Percentiles rank a stretch among this genome's conserved stretches.
These are phyloP conservation scores for Tetrastigma voinierianum DNA, from an alignment of 164 flowering plant genomes.

Conservation along the genomic window DNA sequence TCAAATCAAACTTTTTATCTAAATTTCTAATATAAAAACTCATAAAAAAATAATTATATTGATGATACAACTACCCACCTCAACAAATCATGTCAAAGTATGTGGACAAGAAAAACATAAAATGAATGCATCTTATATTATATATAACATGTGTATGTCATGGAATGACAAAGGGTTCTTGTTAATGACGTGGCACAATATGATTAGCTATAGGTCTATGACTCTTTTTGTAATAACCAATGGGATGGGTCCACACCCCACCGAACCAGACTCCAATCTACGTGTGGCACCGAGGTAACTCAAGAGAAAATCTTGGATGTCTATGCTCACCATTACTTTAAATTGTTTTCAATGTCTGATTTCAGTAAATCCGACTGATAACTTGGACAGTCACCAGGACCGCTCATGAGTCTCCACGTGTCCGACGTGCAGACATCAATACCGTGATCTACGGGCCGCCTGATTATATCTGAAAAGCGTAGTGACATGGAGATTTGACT, in stretches of 20 bases:
- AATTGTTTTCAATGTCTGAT: background rate
- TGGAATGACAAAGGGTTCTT: too few species aligned
- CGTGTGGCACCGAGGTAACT: constrained; percentile 6
- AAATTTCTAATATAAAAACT: too few species aligned
- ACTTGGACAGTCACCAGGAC: background rate
- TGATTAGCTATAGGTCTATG: too few species aligned
- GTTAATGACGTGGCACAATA: too few species aligned
- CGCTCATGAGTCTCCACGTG: background rate
- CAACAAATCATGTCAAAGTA: too few species aligned
- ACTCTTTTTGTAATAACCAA: background rate
- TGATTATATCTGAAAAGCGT: background rate
- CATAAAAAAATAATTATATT: too few species aligned
- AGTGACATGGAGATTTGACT: too few species aligned
- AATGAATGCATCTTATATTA: too few species aligned
- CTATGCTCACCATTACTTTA: background rate
- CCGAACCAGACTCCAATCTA: constrained; percentile 11
- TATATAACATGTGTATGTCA: too few species aligned
- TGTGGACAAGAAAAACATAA: too few species aligned
- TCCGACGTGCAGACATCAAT: background rate
- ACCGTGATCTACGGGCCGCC: background rate
- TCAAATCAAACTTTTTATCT: too few species aligned
- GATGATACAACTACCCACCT: too few species aligned
- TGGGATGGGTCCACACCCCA: background rate
- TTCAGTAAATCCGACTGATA: background rate
- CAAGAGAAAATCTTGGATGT: background rate